phyloP scores from a whole-genome alignment of 208 protist species.

The Herpetomonas samuelpessoai region DNA sequence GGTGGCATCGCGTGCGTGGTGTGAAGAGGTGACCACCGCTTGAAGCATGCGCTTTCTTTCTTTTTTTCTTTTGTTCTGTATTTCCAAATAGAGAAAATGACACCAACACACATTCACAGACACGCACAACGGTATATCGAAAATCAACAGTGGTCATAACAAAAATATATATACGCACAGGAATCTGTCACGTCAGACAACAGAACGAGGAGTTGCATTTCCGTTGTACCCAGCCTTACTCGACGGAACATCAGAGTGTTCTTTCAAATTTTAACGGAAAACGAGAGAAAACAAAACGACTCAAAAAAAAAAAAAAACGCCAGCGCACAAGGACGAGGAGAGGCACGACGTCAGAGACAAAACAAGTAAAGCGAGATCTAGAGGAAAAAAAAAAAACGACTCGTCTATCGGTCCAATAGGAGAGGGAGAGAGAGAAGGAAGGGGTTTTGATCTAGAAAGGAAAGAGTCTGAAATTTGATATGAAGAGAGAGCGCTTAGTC shows the following conservation, averaged over 20 bases:
- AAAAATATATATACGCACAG: conserved; percentile 4
- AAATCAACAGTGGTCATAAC: conserved; percentile 18
- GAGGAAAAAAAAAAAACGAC: conserved; percentile 3
- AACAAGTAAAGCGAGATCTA: background rate
- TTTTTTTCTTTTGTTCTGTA: background rate
- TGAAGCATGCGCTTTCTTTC: too few relatives aligned
- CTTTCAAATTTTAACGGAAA: background rate
- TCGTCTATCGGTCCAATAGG: background rate
- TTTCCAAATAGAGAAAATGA: background rate
- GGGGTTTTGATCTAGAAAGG: conserved; percentile 5
- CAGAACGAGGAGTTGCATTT: too few relatives aligned
- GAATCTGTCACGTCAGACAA: too few relatives aligned
- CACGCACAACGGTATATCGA: too few relatives aligned
- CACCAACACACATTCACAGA: conserved; percentile 8
- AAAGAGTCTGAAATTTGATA: background rate
- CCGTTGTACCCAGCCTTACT: too few relatives aligned
- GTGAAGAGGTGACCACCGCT: too few relatives aligned
- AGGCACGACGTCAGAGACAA: background rate
- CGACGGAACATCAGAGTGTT: background rate
- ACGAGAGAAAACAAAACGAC: conserved; percentile 7
- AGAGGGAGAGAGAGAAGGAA: background rate
- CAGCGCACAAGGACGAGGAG: too few relatives aligned
- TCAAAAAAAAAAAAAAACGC: conserved; percentile 13
- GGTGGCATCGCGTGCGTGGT: too few relatives aligned
- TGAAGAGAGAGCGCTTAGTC: too few relatives aligned